Conservation (phyloP, 805 yeast species). For the baker's yeast (Saccharomyces cerevisiae) region DNA sequence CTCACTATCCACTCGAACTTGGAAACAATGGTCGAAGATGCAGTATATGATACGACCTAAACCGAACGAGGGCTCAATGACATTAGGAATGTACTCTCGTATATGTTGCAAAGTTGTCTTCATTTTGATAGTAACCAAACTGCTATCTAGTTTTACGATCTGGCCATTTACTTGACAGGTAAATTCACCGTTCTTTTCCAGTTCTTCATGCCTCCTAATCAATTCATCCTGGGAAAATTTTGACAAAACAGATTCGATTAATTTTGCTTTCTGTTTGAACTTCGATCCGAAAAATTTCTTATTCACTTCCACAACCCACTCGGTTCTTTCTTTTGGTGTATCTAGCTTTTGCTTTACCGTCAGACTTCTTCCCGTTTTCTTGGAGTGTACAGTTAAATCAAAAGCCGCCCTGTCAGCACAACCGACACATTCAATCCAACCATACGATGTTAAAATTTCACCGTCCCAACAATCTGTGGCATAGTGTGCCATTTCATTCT, state of each 20-base stretch:
- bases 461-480: conserved; percentile 99
- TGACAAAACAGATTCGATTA: conserved; percentile 72
- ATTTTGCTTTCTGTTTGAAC: conserved; percentile 94
- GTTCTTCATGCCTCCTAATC: conserved; percentile 64
- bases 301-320: conserved; percentile 75
- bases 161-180: conserved; percentile 57
- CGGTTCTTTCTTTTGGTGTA: conserved; percentile 74
- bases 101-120: conserved; percentile 78
- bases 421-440: conserved; percentile 99
- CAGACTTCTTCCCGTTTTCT: conserved; percentile 88
- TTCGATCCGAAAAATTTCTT: conserved; percentile 96
- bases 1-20: conserved; percentile 86
- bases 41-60: conserved; percentile 94
- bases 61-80: conserved; percentile 98
- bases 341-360: conserved; percentile 87
- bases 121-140: conserved; percentile 67
- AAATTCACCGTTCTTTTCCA: conserved; percentile 53
- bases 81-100: conserved; percentile 93
- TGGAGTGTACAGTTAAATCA: conserved; percentile 90
- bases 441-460: conserved; percentile 88
- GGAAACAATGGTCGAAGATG: conserved; percentile 87
- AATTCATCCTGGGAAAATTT: conserved; percentile 78
- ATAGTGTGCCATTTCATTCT: conserved; percentile 98
- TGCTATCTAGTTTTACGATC: conserved; percentile 61
- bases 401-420: conserved; percentile 99